phyloP scores from a whole-genome alignment of 208 protist genomes.

The Eutreptiella sp. region DNA sequence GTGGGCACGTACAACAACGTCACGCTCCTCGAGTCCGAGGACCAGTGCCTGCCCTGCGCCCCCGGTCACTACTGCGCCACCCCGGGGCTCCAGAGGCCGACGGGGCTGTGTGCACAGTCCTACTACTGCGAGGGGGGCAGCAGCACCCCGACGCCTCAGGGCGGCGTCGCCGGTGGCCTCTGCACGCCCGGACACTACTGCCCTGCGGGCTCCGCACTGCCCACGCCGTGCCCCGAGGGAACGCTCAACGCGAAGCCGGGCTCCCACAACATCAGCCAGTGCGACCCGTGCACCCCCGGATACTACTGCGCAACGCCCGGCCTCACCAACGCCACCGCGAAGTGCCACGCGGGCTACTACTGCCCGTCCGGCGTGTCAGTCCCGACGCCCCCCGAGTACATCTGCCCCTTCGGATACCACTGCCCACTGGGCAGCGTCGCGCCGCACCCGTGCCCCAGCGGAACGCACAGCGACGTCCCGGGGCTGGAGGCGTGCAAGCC shows the following conservation, averaged over 20 bases:
- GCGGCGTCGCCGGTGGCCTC: slow-evolving; percentile 17
- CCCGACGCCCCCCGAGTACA: slow-evolving; percentile 13
- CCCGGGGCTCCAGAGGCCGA: slow-evolving; percentile 8
- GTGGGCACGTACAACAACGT: slow-evolving; percentile 32
- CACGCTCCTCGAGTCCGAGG: not conserved
- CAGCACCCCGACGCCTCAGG: not conserved
- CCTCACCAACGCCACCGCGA: slow-evolving; percentile 8
- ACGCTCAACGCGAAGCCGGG: not conserved
- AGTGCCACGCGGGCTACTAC: slow-evolving; percentile 39
- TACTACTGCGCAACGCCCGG: slow-evolving; percentile 18
- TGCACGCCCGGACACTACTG: slow-evolving; percentile 29
- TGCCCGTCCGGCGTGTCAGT: slow-evolving; percentile 26
- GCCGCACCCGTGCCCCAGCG: not conserved
- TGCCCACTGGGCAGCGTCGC: slow-evolving; percentile 26
- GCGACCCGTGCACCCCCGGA: slow-evolving; percentile 23
- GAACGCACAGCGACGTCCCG: not conserved
- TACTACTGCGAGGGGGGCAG: slow-evolving; percentile 40
- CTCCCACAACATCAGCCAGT: not conserved
- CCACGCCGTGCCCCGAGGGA: slow-evolving; percentile 35
- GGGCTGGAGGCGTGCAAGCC: not conserved
- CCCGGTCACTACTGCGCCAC: not conserved
- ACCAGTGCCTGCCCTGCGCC: slow-evolving; percentile 6
- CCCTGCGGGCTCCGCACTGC: slow-evolving; percentile 6
- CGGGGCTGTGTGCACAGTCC: slow-evolving; percentile 25
- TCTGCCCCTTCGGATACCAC: slow-evolving; percentile 39